Evolutionary conservation across 1,284 basidiomycete genomes (phyloP).

Genomic region (Trametes versicolor): DNA sequence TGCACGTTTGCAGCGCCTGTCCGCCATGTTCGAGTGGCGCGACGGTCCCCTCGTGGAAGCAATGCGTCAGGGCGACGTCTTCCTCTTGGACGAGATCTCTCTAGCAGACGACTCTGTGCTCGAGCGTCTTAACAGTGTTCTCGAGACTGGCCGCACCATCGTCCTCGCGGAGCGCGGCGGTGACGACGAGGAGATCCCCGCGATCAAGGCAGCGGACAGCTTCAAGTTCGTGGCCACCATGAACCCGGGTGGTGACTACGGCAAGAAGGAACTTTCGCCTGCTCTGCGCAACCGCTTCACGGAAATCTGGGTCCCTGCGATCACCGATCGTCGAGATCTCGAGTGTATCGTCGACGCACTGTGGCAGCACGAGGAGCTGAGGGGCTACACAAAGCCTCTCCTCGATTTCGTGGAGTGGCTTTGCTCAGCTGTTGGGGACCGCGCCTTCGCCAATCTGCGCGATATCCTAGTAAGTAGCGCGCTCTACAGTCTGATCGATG

Average conservation of each 20-base stretch:
- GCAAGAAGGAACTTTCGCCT: conserved; percentile 98
- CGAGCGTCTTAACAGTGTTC: conserved; percentile 96
- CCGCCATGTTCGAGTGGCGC: conserved; percentile 96
- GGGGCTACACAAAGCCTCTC: conserved; percentile 68
- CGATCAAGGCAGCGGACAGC: conserved; percentile 67
- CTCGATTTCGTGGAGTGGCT: conserved; percentile 91
- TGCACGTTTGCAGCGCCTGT: conserved; percentile 55
- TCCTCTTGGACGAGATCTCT: conserved; percentile 97
- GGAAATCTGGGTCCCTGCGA: conserved; percentile 97
- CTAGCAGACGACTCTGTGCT: conserved; percentile 98
- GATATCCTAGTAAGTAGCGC: conserved; percentile 82
- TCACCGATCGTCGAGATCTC: conserved; percentile 82
- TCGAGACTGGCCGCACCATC: conserved; percentile 91
- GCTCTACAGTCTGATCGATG: background rate
- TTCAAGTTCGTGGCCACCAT: conserved; percentile 98
- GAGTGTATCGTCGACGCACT: conserved; percentile 81
- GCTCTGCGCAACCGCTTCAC: conserved; percentile 98
- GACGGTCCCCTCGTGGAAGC: conserved; percentile 95
- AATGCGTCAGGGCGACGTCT: conserved; percentile 88
- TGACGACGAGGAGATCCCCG: conserved; percentile 73
- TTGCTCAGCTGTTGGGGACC: conserved; percentile 70
- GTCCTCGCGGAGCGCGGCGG: conserved; percentile 95
- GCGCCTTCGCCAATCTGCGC: conserved; percentile 80
- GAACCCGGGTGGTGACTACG: conserved; percentile 99
- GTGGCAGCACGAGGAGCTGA: conserved; percentile 74